A percentile compares a stretch with the other conserved stretches of the same genome.
Evolutionary conservation across 106 monocot genomes (phyloP).

Genomic region (Acanthochlamys bracteata): DNA sequence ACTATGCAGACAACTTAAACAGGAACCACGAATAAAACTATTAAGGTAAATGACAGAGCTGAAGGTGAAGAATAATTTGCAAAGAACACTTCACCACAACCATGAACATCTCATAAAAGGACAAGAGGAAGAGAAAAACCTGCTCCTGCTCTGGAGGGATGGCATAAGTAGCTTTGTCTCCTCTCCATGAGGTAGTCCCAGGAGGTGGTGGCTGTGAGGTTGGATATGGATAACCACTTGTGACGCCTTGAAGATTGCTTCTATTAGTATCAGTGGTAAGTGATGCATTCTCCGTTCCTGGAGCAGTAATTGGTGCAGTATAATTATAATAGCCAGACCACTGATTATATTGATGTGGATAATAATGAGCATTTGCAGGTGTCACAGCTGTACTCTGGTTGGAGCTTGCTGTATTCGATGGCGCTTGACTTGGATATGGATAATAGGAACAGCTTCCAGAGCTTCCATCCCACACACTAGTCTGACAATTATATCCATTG

Average conservation of each 20-base stretch:
- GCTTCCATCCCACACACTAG: conserved; percentile 42
- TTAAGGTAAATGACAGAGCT: too few relatives aligned
- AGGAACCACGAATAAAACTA: too few relatives aligned
- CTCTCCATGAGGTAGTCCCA: conserved; percentile 90
- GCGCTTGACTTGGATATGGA: conserved; percentile 44
- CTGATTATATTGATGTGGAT: conserved; percentile 68
- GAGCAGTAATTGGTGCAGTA: conserved; percentile 31
- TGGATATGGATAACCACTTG: conserved; percentile 35
- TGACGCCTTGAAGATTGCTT: conserved; percentile 16
- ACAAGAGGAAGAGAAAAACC: conserved; percentile 53
- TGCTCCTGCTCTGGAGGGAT: conserved; percentile 6
- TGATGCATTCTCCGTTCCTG: conserved; percentile 31
- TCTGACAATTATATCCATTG: conserved; percentile 54
- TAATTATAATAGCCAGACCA: conserved; percentile 52
- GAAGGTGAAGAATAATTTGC: too few relatives aligned
- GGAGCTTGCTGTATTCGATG: conserved; percentile 43
- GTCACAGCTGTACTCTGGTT: conserved; percentile 27
- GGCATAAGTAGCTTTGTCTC: conserved; percentile 15
- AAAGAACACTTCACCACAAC: too few relatives aligned
- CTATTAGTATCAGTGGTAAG: conserved; percentile 13
- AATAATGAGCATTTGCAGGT: conserved; percentile 34
- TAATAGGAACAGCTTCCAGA: conserved; percentile 20
- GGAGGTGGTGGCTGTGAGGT: conserved; percentile 92
- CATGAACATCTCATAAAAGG: background rate
- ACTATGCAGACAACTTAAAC: too few relatives aligned